These are phyloP conservation scores for Sherardia arvensis DNA, from an alignment of 257 asterid genomes.

Conservation along the genomic window DNA sequence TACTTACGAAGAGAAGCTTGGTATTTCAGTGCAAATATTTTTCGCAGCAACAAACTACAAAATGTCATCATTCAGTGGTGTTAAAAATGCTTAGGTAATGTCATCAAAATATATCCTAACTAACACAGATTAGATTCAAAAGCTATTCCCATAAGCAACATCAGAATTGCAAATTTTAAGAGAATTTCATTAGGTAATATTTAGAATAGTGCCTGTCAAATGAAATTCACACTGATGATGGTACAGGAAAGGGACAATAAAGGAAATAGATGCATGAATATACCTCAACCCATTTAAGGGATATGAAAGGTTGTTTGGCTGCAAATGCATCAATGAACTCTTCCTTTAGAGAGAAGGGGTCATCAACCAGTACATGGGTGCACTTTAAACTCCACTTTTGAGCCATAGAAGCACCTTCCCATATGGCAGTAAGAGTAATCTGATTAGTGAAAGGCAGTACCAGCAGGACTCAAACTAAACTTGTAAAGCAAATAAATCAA, in stretches of 20 bases:
- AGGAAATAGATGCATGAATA: slow-evolving; percentile 3
- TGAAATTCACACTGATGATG: background rate
- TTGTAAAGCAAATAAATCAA: too few species aligned
- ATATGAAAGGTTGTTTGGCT: slow-evolving; percentile 49
- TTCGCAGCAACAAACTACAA: slow-evolving; percentile 59
- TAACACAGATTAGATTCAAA: background rate
- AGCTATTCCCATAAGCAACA: background rate
- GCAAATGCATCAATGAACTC: slow-evolving; percentile 53
- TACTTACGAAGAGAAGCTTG: slow-evolving; percentile 59
- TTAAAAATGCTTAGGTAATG: background rate
- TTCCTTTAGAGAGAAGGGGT: slow-evolving; percentile 36
- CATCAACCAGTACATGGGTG: slow-evolving; percentile 79
- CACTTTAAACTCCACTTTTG: slow-evolving; percentile 55
- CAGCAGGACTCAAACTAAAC: background rate
- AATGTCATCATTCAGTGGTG: slow-evolving; percentile 23
- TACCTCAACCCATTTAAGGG: slow-evolving; percentile 79
- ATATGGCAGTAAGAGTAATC: slow-evolving; percentile 1
- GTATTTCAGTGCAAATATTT: slow-evolving; percentile 66
- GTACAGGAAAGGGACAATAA: background rate
- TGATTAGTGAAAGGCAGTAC: background rate
- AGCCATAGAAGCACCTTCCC: slow-evolving; percentile 49
- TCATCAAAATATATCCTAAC: background rate
- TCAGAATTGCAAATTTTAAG: background rate
- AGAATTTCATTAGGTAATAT: background rate
- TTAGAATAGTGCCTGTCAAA: background rate